Evolutionary conservation across 345 rosid species (phyloP), one percentile per base, ranked within the genome.

Genomic region (Acer yangbiense): DNA sequence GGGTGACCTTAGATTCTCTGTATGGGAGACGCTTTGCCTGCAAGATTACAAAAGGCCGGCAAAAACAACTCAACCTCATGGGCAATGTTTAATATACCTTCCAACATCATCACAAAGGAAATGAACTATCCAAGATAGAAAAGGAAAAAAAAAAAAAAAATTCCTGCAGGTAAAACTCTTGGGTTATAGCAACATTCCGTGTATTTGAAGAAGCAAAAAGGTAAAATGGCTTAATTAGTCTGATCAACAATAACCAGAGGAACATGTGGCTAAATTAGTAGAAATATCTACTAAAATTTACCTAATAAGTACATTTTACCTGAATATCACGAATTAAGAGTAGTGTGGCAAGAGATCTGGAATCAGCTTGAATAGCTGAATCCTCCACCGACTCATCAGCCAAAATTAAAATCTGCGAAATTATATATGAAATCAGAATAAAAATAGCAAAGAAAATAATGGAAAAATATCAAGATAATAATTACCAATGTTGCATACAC

Each of bases 311-410:
- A 65, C 64, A 65, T 63, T 17, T 74, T 86, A 89, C 95, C 93
- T 91, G 95, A 82, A 91, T 91, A 78, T 91, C 95, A 66, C 93
- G 92, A 77, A 91, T 91, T 79, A 91, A 77, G 44, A 91, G 75
- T 71, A 91, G 81, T 6, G 95, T 85, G 67, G 95, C 95, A 77
- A 89, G 93, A 72, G 95, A 91, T 83, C 95, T 87, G 64, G 95
- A 89, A 84, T 91, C 95, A 66, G 95, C 95, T 87, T 91, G 93
- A 82, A 89, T 87, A 61, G 95, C 92, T 13, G 93, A 91, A 82
- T 91, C 95, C 81, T 91, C 95, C 72, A 91, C 93, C 0, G 91
- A 91, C 74, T 91, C 93, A 68, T 91, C 92, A 66, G 95, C 95
- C 83, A 91, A 82, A 84, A 91, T 91, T 78, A 91, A 78, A 74